A percentile compares a stretch with the other conserved stretches of the same genome.
phyloP scores from a whole-genome alignment of 495 filamentous ascomycete genomes.

The Neurospora sp. region DNA sequence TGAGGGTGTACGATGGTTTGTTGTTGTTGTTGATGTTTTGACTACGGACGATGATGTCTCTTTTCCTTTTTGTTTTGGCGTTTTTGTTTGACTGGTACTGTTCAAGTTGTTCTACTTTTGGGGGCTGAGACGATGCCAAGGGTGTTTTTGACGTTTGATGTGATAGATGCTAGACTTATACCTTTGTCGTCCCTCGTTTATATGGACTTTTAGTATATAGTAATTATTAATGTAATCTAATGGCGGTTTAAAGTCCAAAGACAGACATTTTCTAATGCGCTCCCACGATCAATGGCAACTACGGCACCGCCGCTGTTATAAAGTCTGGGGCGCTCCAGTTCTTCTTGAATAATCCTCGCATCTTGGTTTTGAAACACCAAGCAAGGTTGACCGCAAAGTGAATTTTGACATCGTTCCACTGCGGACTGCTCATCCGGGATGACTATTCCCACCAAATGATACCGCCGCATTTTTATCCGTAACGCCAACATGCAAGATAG shows the following conservation, averaged over 20 bases:
- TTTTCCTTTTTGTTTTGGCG: neutral
- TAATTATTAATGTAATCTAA: neutral
- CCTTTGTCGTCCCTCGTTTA: neutral
- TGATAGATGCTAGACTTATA: neutral
- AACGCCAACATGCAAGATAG: neutral
- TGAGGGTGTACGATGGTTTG: neutral
- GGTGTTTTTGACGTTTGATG: neutral
- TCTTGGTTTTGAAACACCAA: neutral
- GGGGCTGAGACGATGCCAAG: too few species aligned
- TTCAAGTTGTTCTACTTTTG: too few species aligned
- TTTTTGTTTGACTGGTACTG: neutral
- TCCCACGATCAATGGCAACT: neutral
- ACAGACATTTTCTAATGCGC: neutral
- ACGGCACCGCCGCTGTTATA: neutral
- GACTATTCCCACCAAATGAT: neutral
- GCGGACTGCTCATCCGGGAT: neutral
- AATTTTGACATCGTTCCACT: neutral
- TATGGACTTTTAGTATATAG: neutral
- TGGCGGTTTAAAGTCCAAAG: neutral
- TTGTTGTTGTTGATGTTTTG: too few species aligned
- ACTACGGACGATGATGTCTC: neutral
- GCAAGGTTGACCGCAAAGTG: neutral
- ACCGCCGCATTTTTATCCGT: neutral
- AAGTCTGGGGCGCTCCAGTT: neutral
- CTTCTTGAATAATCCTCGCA: neutral